Evolutionary conservation across 2,329 filamentous ascomycete species (phyloP).

Genomic region (Verticillium albo-atrum): DNA sequence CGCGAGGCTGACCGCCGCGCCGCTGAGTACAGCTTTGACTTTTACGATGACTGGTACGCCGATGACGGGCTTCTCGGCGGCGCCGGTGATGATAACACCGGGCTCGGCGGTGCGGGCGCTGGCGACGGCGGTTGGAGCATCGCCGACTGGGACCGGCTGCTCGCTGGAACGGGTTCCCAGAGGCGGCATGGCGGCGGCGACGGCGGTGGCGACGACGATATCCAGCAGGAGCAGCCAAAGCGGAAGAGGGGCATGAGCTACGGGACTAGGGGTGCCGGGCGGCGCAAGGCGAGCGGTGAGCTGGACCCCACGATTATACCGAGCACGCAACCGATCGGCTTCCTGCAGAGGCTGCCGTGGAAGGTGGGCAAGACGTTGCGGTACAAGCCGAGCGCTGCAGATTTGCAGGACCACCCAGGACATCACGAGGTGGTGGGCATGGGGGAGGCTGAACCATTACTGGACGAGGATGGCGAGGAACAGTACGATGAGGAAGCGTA

Average conservation of each 20-base stretch:
- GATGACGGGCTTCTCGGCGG: constrained; percentile 33
- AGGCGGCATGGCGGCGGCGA: constrained; percentile 25
- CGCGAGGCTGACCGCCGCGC: constrained; percentile 53
- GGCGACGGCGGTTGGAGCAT: constrained; percentile 67
- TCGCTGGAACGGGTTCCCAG: constrained; percentile 62
- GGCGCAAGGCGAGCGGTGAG: constrained; percentile 33
- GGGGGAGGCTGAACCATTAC: constrained; percentile 65
- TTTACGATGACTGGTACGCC: constrained; percentile 95
- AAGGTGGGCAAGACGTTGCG: constrained; percentile 75
- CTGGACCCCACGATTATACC: constrained; percentile 89
- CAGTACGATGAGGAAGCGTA: constrained; percentile 15
- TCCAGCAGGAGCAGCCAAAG: constrained; percentile 59
- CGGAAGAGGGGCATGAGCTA: constrained; percentile 87
- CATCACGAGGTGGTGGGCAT: constrained; percentile 32
- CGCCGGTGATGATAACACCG: background rate
- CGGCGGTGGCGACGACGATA: constrained; percentile 10
- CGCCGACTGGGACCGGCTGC: constrained; percentile 79
- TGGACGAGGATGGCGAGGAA: constrained; percentile 29
- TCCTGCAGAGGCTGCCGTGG: constrained; percentile 79
- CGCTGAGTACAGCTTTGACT: constrained; percentile 88
- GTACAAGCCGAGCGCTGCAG: constrained; percentile 87
- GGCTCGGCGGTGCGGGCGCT: constrained; percentile 18
- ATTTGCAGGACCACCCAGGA: constrained; percentile 81
- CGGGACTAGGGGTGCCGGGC: constrained; percentile 57
- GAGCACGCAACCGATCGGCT: constrained; percentile 79